Conservation (phyloP, 2,329 filamentous ascomycete genomes). For the Dothistroma pini region DNA sequence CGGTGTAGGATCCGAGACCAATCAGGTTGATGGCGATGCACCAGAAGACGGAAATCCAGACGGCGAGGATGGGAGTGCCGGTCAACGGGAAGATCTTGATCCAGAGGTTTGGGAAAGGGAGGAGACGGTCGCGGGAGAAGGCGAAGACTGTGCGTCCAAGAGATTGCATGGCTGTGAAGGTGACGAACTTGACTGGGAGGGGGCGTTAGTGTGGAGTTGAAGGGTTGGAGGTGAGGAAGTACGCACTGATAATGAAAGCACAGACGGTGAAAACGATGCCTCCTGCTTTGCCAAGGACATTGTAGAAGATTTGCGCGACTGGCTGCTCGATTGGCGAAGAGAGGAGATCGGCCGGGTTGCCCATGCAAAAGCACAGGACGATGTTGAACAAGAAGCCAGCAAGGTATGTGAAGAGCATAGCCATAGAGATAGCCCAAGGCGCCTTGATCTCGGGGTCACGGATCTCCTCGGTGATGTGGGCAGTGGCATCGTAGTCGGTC, state of each 20-base stretch:
- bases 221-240: not conserved
- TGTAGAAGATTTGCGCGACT: slow-evolving; percentile 56
- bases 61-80: slow-evolving; percentile 51
- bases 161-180: slow-evolving; percentile 56
- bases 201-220: not conserved
- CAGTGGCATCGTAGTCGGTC: slow-evolving; percentile 53
- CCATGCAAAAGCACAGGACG: slow-evolving; percentile 57
- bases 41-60: slow-evolving; percentile 54
- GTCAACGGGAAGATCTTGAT: slow-evolving; percentile 49
- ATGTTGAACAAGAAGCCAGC: slow-evolving; percentile 57
- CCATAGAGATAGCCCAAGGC: slow-evolving; percentile 55
- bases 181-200: slow-evolving; percentile 51
- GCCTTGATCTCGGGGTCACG: slow-evolving; percentile 50
- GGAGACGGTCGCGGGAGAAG: slow-evolving; percentile 52
- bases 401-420: slow-evolving; percentile 55
- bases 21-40: slow-evolving; percentile 58
- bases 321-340: slow-evolving; percentile 49
- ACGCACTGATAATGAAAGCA: slow-evolving; percentile 48
- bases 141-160: slow-evolving; percentile 54
- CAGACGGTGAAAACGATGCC: slow-evolving; percentile 55
- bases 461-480: slow-evolving; percentile 52
- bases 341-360: slow-evolving; percentile 48
- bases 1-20: slow-evolving; percentile 53
- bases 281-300: slow-evolving; percentile 52
- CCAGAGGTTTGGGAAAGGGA: slow-evolving; percentile 49